A percentile compares a stretch with the other conserved stretches of the same genome.
Evolutionary conservation across 495 filamentous ascomycete genomes (phyloP).

Genomic region (Cercophora sp.): DNA sequence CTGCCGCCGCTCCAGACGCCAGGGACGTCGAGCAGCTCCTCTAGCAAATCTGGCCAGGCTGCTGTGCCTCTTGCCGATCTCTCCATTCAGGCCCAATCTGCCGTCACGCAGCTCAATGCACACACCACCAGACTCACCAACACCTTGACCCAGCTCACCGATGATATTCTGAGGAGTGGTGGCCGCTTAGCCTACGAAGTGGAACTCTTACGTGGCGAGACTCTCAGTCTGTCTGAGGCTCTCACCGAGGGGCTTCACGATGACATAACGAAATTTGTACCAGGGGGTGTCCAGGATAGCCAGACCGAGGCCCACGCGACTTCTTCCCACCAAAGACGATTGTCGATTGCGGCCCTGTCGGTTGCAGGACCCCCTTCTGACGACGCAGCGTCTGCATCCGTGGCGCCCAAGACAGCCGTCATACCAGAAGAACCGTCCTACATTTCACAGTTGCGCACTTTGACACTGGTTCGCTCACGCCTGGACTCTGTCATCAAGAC

Average conservation of each 20-base stretch:
- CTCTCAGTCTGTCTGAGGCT: slow-evolving; percentile 68
- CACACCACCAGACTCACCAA: slow-evolving; percentile 81
- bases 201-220: slow-evolving; percentile 84
- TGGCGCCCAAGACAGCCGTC: slow-evolving; percentile 12
- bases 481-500: slow-evolving; percentile 81
- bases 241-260: slow-evolving; percentile 65
- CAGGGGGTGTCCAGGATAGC: slow-evolving; percentile 40
- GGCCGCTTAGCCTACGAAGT: slow-evolving; percentile 90
- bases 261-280: slow-evolving; percentile 67
- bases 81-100: slow-evolving; percentile 73
- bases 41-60: slow-evolving; percentile 25
- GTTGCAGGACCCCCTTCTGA: slow-evolving; percentile 9
- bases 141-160: slow-evolving; percentile 80
- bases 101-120: slow-evolving; percentile 80
- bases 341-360: slow-evolving; percentile 16
- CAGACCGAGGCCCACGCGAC: slow-evolving; percentile 8
- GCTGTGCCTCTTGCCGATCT: slow-evolving; percentile 70
- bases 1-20: slow-evolving; percentile 60
- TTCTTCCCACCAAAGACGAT: slow-evolving; percentile 25
- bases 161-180: slow-evolving; percentile 86
- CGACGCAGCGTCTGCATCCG: slow-evolving; percentile 8
- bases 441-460: slow-evolving; percentile 73
- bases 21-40: not conserved
- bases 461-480: slow-evolving; percentile 73
- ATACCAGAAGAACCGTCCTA: slow-evolving; percentile 56